Conservation (phyloP, 768 basidiomycete species). For the Naganishia friedmannii region DNA sequence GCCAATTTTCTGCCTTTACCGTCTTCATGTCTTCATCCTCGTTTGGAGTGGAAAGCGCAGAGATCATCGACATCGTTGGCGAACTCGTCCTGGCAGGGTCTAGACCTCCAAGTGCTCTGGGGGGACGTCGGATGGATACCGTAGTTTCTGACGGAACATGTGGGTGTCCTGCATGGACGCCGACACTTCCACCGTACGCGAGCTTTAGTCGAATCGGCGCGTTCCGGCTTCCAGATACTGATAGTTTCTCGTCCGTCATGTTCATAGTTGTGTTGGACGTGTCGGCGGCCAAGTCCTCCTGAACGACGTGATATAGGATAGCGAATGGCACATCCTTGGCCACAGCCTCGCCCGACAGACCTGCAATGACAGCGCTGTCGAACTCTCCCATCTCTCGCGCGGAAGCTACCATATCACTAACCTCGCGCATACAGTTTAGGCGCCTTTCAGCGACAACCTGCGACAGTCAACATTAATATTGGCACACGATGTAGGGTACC, state of each 20-base stretch:
- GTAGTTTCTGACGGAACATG: slow-evolving; percentile 32
- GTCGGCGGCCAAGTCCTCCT: slow-evolving; percentile 2
- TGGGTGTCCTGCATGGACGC: slow-evolving; percentile 41
- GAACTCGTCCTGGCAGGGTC: slow-evolving; percentile 33
- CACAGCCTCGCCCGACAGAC: slow-evolving; percentile 35
- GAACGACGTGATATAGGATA: slow-evolving; percentile 41
- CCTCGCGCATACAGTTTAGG: slow-evolving; percentile 41
- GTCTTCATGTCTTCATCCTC: slow-evolving; percentile 17
- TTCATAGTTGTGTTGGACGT: slow-evolving; percentile 6
- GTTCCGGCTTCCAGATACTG: background rate
- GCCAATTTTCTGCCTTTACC: slow-evolving; percentile 37
- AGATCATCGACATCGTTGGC: slow-evolving; percentile 42
- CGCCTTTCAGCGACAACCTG: slow-evolving; percentile 41
- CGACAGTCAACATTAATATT: background rate
- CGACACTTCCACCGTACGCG: slow-evolving; percentile 40
- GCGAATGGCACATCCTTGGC: slow-evolving; percentile 46
- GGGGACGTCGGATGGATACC: slow-evolving; percentile 11
- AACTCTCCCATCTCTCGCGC: slow-evolving; percentile 45
- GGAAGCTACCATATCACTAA: slow-evolving; percentile 40
- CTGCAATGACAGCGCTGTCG: slow-evolving; percentile 43
- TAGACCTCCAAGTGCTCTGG: slow-evolving; percentile 22
- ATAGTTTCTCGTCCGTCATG: slow-evolving; percentile 18
- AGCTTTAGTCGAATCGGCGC: slow-evolving; percentile 25
- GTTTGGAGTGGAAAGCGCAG: slow-evolving; percentile 30
- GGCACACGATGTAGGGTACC: background rate